Conservation (phyloP, 2,329 filamentous ascomycete genomes). For the Apiospora rasikravindrae region DNA sequence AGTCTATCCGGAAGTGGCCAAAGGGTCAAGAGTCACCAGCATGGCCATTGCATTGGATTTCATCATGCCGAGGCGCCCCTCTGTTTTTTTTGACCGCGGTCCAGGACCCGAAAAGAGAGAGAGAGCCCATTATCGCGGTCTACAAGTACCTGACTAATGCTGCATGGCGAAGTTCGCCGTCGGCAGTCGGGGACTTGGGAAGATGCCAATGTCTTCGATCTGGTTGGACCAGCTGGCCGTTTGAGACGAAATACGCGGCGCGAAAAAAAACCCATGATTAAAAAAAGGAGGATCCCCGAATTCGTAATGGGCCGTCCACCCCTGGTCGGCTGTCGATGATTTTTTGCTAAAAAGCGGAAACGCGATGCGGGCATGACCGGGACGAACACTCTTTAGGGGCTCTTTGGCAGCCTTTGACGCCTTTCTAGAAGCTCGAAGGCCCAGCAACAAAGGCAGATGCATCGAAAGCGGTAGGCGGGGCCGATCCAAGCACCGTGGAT, state of each 20-base stretch:
- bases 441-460: not conserved
- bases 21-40: not conserved
- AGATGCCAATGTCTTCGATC: not conserved
- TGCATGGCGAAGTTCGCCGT: not conserved
- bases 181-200: not conserved
- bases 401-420: not conserved
- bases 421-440: not conserved
- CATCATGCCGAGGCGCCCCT: not conserved
- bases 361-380: slow-evolving; percentile 5
- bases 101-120: not conserved
- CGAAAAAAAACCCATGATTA: not conserved
- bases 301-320: not conserved
- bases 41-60: not conserved
- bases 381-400: not conserved
- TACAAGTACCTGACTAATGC: slow-evolving; percentile 2
- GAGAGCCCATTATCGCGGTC: not conserved
- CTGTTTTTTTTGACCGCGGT: slow-evolving; percentile 14
- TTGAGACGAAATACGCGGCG: not conserved
- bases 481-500: slow-evolving; percentile 12
- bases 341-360: slow-evolving; percentile 13
- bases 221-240: slow-evolving; percentile 8
- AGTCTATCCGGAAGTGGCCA: not conserved
- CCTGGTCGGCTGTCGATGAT: not conserved
- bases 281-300: not conserved
- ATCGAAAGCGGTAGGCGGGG: slow-evolving; percentile 4